Percentiles rank a stretch among this genome's conserved stretches.
Evolutionary conservation across 2,329 filamentous ascomycete species (phyloP).

Genomic region (Colletotrichum coccodes): DNA sequence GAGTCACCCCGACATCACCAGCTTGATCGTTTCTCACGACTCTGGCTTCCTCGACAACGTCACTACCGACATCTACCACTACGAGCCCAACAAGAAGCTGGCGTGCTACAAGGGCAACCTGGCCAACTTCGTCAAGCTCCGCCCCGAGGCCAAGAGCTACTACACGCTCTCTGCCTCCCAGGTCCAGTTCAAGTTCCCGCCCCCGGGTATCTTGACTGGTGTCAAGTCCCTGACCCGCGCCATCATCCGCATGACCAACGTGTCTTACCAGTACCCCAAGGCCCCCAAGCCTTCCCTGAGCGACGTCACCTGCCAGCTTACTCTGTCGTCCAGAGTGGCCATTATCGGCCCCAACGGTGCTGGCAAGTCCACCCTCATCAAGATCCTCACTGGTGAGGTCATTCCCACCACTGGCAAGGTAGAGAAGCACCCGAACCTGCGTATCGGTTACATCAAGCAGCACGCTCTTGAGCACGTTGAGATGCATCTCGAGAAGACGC

Average conservation of each 20-base stretch:
- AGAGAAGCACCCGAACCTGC: constrained; percentile 97
- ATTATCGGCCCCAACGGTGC: constrained; percentile 98
- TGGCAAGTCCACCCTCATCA: constrained; percentile 98
- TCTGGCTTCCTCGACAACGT: constrained; percentile 97
- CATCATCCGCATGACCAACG: constrained; percentile 94
- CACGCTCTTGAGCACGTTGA: constrained; percentile 99
- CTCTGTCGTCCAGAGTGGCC: constrained; percentile 90
- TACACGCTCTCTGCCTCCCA: constrained; percentile 91
- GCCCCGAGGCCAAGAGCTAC: constrained; percentile 96
- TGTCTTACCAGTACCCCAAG: constrained; percentile 93
- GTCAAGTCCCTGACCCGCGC: constrained; percentile 95
- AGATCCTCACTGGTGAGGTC: constrained; percentile 92
- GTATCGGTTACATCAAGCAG: constrained; percentile 99
- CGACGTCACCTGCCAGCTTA: constrained; percentile 88
- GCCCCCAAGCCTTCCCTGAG: constrained; percentile 85
- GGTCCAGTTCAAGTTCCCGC: constrained; percentile 97
- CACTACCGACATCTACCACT: constrained; percentile 99
- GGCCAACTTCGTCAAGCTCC: constrained; percentile 84
- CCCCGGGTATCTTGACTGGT: constrained; percentile 91
- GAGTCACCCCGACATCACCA: constrained; percentile 95
- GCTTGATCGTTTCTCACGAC: constrained; percentile 98
- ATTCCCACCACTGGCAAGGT: constrained; percentile 87
- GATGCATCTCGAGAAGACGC: constrained; percentile 99
- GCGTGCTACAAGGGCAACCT: constrained; percentile 86
- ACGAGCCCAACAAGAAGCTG: constrained; percentile 95